Conservation (phyloP, 768 basidiomycete species). For the Russula sp. region DNA sequence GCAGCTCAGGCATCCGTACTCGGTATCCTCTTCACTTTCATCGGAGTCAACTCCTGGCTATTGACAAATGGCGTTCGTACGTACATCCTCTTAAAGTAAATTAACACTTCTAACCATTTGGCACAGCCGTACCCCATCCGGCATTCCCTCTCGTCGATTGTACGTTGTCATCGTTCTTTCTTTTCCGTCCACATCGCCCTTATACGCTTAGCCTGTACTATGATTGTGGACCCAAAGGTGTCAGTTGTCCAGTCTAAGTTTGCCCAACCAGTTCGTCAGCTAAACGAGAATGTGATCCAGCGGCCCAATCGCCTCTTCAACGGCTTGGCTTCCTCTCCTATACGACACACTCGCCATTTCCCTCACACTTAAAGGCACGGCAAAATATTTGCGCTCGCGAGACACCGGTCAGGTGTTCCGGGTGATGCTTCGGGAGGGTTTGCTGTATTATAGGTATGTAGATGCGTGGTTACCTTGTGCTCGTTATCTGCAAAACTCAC, state of each 20-base stretch:
- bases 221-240: conserved; percentile 31
- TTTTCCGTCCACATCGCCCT: not conserved
- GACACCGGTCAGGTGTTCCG: conserved; percentile 1
- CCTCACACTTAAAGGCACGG: conserved; percentile 31
- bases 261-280: not conserved
- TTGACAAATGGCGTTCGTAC: conserved; percentile 43
- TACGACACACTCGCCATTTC: conserved; percentile 34
- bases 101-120: not conserved
- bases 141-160: not conserved
- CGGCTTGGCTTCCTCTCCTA: conserved; percentile 36
- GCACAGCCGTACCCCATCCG: not conserved
- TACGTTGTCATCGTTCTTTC: not conserved
- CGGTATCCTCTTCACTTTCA: conserved; percentile 35
- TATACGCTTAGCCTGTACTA: conserved; percentile 32
- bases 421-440: conserved; percentile 11
- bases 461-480: not conserved
- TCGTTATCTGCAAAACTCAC: not conserved
- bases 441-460: conserved; percentile 15
- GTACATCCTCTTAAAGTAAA: conserved; percentile 19
- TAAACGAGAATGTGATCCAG: conserved; percentile 10
- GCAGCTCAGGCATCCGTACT: conserved; percentile 26
- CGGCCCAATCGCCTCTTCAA: conserved; percentile 28
- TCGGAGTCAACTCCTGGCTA: conserved; percentile 47
- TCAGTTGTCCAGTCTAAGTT: conserved; percentile 15
- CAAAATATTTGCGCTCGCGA: not conserved